Base-by-base conservation (phyloP, 495 filamentous ascomycete genomes). In the Penicillium canescens region DNA sequence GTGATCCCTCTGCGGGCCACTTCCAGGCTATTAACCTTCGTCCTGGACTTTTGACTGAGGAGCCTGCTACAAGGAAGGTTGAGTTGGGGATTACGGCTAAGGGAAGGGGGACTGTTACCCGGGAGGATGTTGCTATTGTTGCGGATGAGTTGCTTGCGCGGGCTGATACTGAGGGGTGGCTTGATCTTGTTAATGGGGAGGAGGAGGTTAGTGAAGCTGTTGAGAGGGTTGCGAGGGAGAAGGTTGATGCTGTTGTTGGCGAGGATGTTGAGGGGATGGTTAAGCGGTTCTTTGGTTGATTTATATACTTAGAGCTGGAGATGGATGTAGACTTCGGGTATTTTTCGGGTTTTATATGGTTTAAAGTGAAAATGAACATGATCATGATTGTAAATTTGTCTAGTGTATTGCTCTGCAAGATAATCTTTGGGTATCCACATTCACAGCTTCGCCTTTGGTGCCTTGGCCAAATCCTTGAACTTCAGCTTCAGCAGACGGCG, bases 61-160 rank as follows among this genome's bases (percentile, higher is more conserved):
- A 81, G 20, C 69, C 75, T 26, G 82, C 80, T 7, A 83, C 78
- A 3, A 79, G 85, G 3, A 79, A 73, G 56, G 83, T 94, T 3
- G 72, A 71, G 36, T 60, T 96, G 39, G 91, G 91, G 4, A 86
- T 79, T 70, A 82, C 82, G 18, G 26, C 46, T 6, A 71, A 50
- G n/a, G 72, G 70, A 2, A 66, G 55, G 37, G 88, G 87, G 0
- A 74, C 54, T 13, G 79, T 89, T 37, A 81, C 78, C 16, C 77
- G 90, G 46, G 83, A 77, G 57, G 85, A 86, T 69, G 88, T 92
- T 16, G 91, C 90, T 12, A 76, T 79, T 52, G 79, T 90, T 37
- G 82, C 82, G 20, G 87, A 83, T 60, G 60, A 62, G 74, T 72
- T 93, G 65, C 67, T 93, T 53, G 84, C 86, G 31, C 70, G 68